Evolutionary conservation across 2,329 filamentous ascomycete species (phyloP).

Genomic region (Mycosphaerelloides madeirae): DNA sequence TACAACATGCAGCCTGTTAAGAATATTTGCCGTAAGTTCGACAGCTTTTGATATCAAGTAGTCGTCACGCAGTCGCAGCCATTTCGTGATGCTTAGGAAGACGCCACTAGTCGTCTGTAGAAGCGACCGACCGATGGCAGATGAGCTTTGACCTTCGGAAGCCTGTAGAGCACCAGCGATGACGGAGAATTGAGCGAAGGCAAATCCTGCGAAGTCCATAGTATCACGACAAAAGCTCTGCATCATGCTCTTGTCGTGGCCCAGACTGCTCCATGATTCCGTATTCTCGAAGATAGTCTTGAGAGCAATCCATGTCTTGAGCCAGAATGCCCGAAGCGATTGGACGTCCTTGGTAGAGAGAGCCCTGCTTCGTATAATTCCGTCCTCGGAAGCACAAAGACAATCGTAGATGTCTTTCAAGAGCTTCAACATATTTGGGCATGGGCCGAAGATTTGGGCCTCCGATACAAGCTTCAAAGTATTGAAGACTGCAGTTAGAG

Average conservation of each 20-base stretch:
- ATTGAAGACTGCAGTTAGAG: slow-evolving; percentile 53
- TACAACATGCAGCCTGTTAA: slow-evolving; percentile 74
- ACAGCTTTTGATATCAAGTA: slow-evolving; percentile 81
- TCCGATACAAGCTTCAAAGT: slow-evolving; percentile 53
- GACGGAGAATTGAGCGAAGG: slow-evolving; percentile 80
- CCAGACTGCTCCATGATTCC: slow-evolving; percentile 70
- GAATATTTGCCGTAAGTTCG: slow-evolving; percentile 75
- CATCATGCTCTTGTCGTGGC: slow-evolving; percentile 72
- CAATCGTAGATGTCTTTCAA: slow-evolving; percentile 59
- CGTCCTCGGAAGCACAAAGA: slow-evolving; percentile 59
- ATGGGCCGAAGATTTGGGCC: slow-evolving; percentile 56
- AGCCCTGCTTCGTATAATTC: slow-evolving; percentile 57
- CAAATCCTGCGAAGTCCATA: slow-evolving; percentile 84
- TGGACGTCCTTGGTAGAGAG: slow-evolving; percentile 55
- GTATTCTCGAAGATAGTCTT: slow-evolving; percentile 77
- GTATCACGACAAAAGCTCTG: slow-evolving; percentile 89
- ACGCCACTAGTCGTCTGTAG: slow-evolving; percentile 61
- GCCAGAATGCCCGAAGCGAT: slow-evolving; percentile 75
- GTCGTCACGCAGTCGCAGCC: slow-evolving; percentile 83
- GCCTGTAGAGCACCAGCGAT: slow-evolving; percentile 64
- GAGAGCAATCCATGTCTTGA: slow-evolving; percentile 73
- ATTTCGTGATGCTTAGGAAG: slow-evolving; percentile 64
- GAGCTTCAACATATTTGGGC: slow-evolving; percentile 57
- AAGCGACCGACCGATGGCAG: slow-evolving; percentile 46
- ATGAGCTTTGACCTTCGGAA: slow-evolving; percentile 32